phyloP scores from a whole-genome alignment of 345 rosid genomes.

The Eucalyptus marginata region DNA sequence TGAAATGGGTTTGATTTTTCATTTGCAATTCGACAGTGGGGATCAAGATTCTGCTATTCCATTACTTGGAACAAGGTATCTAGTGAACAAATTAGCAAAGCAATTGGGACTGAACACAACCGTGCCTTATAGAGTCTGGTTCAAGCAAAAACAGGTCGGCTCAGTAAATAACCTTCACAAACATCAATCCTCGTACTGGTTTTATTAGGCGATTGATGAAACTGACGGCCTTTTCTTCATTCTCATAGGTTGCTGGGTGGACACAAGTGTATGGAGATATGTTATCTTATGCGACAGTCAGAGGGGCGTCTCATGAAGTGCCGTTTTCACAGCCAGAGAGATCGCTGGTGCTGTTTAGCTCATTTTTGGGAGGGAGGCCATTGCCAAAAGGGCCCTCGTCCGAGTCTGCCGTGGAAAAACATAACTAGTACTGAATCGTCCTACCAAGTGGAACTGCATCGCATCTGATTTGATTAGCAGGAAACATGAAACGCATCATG shows the following conservation, averaged over 20 bases:
- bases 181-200: no score
- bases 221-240: neutral
- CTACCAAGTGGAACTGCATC: neutral
- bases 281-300: conserved; percentile 27
- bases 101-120: conserved; percentile 21
- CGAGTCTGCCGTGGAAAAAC: neutral
- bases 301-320: conserved; percentile 45
- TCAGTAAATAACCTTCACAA: neutral
- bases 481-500: neutral
- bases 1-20: neutral
- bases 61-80: neutral
- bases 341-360: conserved; percentile 20
- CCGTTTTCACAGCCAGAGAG: conserved; percentile 35
- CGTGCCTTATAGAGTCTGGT: conserved; percentile 32
- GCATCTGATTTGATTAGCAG: neutral
- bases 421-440: neutral
- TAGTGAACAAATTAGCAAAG: conserved; percentile 23
- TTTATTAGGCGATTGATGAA: neutral
- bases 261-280: conserved; percentile 33
- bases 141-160: conserved; percentile 20
- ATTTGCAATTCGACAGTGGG: neutral
- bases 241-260: conserved; percentile 37
- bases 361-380: conserved; percentile 23
- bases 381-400: conserved; percentile 7
- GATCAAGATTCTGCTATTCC: neutral